Evolutionary conservation across 1,284 basidiomycete genomes (phyloP).

Genomic region (Ustilago tritici): DNA sequence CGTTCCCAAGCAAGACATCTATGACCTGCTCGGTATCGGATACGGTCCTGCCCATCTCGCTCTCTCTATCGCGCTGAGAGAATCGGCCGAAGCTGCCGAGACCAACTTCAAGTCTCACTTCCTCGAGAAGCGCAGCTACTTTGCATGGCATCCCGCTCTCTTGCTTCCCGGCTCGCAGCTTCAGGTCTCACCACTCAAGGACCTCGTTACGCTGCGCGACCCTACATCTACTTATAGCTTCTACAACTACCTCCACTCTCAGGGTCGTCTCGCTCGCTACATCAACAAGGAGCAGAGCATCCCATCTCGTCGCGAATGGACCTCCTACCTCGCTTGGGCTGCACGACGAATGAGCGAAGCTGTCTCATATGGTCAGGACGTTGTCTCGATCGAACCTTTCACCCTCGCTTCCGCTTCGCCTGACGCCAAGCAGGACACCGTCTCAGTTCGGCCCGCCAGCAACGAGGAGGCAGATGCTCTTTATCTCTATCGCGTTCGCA

Average conservation of each 20-base stretch:
- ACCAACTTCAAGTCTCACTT: constrained; percentile 57
- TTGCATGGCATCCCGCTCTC: constrained; percentile 68
- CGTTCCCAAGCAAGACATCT: constrained; percentile 48
- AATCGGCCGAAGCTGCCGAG: constrained; percentile 56
- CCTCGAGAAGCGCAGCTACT: constrained; percentile 62
- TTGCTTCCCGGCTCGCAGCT: constrained; percentile 67
- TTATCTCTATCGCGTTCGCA: constrained; percentile 51
- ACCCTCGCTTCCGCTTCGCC: constrained; percentile 25
- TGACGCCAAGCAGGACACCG: constrained; percentile 32
- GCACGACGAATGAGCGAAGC: constrained; percentile 61
- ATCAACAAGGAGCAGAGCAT: constrained; percentile 68
- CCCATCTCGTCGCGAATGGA: constrained; percentile 68
- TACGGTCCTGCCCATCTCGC: constrained; percentile 68
- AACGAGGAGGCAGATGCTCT: constrained; percentile 34
- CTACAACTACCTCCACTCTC: constrained; percentile 66
- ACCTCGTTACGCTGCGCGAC: constrained; percentile 67
- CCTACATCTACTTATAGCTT: constrained; percentile 67
- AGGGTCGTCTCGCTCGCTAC: constrained; percentile 63
- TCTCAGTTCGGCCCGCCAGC: constrained; percentile 28
- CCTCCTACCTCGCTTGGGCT: constrained; percentile 68
- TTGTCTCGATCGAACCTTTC: constrained; percentile 60
- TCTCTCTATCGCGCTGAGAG: constrained; percentile 64
- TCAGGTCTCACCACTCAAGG: constrained; percentile 69
- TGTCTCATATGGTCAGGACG: constrained; percentile 60
- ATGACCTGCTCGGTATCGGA: constrained; percentile 65